Evolutionary conservation across 768 basidiomycete species (phyloP).

Genomic region (Agrocybe pediades): DNA sequence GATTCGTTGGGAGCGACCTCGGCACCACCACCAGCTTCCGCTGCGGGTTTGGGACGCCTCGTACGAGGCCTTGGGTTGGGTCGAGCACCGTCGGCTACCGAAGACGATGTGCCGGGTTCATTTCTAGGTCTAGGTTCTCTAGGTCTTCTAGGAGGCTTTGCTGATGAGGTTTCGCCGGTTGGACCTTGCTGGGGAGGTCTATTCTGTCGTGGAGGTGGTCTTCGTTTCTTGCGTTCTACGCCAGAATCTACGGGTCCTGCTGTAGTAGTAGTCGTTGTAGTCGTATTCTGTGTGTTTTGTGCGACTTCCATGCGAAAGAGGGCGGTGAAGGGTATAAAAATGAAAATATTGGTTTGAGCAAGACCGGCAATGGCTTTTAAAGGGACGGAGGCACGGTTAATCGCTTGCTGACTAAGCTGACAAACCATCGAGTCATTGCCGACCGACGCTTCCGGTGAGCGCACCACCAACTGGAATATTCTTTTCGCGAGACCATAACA

Average conservation of each 20-base stretch:
- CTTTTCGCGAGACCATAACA: no score
- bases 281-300: not conserved
- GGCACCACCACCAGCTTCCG: not conserved
- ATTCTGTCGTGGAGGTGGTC: conserved; percentile 8
- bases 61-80: conserved; percentile 5
- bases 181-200: not conserved
- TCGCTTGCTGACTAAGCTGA: no score
- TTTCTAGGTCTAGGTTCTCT: not conserved
- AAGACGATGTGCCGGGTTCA: conserved; percentile 15
- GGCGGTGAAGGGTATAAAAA: no score
- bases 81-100: not conserved
- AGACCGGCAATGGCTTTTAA: no score
- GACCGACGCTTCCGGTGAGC: no score
- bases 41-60: conserved; percentile 1
- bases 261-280: conserved; percentile 1
- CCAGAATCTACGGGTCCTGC: not conserved
- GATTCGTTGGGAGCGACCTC: not conserved
- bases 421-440: no score
- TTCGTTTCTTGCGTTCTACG: not conserved
- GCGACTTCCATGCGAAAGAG: not conserved
- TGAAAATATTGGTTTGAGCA: no score
- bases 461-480: no score
- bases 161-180: not conserved
- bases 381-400: no score
- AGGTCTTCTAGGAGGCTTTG: conserved; percentile 9